phyloP scores from a whole-genome alignment of 2,329 filamentous ascomycete species.

The Verticillium nubilum region DNA sequence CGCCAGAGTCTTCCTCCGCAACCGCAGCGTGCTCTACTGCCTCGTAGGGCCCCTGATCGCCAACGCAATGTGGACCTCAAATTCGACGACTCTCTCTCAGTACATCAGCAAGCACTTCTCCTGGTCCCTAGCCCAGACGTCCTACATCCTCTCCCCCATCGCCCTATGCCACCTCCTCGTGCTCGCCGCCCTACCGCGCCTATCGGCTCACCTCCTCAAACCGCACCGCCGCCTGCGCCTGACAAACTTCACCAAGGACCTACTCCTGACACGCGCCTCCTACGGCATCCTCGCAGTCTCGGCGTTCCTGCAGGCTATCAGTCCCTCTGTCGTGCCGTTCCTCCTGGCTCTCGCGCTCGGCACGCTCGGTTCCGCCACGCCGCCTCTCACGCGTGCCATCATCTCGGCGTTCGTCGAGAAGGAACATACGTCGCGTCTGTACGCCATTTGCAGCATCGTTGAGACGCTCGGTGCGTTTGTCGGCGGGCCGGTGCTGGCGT shows the following conservation, averaged over 20 bases:
- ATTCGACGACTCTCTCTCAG: constrained; percentile 30
- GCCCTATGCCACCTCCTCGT: constrained; percentile 32
- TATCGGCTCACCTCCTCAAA: constrained; percentile 22
- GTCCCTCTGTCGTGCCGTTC: constrained; percentile 26
- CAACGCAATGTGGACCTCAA: constrained; percentile 27
- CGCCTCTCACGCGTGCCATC: constrained; percentile 32
- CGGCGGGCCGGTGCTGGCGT: constrained; percentile 32
- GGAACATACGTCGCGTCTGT: constrained; percentile 32
- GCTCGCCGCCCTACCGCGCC: constrained; percentile 27
- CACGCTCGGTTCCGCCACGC: constrained; percentile 31
- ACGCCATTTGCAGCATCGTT: constrained; percentile 33
- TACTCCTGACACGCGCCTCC: constrained; percentile 27
- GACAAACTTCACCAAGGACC: constrained; percentile 29
- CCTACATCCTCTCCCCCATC: constrained; percentile 33
- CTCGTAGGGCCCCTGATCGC: constrained; percentile 32
- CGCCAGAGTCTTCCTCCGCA: constrained; percentile 27
- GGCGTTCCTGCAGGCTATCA: constrained; percentile 27
- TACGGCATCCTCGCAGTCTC: constrained; percentile 24
- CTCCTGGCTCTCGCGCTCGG: constrained; percentile 29
- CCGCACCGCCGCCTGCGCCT: constrained; percentile 21
- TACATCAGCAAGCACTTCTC: constrained; percentile 38
- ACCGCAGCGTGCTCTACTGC: constrained; percentile 28
- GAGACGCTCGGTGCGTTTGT: constrained; percentile 33
- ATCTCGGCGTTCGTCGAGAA: constrained; percentile 31
- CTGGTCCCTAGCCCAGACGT: constrained; percentile 35